Conservation (phyloP, 2,329 filamentous ascomycete genomes). For the Aspergillus sp. region DNA sequence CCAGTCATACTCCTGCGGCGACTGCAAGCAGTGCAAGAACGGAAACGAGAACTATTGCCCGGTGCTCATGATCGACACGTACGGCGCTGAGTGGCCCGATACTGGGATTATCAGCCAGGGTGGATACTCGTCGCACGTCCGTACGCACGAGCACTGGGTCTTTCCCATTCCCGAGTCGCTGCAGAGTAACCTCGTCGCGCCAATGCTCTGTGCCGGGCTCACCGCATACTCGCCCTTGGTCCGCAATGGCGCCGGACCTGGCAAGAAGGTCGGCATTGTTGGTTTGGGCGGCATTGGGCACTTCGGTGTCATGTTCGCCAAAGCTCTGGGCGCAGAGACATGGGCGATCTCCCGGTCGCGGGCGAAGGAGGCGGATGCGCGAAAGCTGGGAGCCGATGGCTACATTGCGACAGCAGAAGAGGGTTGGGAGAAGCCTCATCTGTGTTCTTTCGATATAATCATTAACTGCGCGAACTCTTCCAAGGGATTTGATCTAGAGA, state of each 20-base stretch:
- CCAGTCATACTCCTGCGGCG: conserved; percentile 64
- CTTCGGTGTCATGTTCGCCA: conserved; percentile 69
- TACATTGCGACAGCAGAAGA: conserved; percentile 60
- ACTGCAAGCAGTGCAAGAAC: conserved; percentile 65
- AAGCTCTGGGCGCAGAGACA: conserved; percentile 64
- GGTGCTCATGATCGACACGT: conserved; percentile 52
- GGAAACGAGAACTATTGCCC: conserved; percentile 69
- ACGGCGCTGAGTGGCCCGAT: conserved; percentile 55
- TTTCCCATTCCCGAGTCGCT: conserved; percentile 71
- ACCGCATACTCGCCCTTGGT: conserved; percentile 77
- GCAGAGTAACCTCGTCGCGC: conserved; percentile 60
- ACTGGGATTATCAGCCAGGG: conserved; percentile 66
- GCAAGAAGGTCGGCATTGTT: conserved; percentile 47
- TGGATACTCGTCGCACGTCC: conserved; percentile 67
- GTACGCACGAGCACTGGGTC: conserved; percentile 73
- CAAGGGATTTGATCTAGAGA: conserved; percentile 57
- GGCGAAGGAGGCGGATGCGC: conserved; percentile 60
- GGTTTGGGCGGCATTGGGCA: conserved; percentile 67
- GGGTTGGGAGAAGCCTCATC: conserved; percentile 57
- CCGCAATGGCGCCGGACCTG: conserved; percentile 71
- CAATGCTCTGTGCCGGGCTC: conserved; percentile 82
- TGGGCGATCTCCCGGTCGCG: conserved; percentile 62
- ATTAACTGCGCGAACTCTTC: conserved; percentile 78
- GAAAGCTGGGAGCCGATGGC: conserved; percentile 60
- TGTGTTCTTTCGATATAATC: conserved; percentile 61